Evolutionary conservation across 2,329 filamentous ascomycete species (phyloP).

Genomic region (Monosporascus ibericus): DNA sequence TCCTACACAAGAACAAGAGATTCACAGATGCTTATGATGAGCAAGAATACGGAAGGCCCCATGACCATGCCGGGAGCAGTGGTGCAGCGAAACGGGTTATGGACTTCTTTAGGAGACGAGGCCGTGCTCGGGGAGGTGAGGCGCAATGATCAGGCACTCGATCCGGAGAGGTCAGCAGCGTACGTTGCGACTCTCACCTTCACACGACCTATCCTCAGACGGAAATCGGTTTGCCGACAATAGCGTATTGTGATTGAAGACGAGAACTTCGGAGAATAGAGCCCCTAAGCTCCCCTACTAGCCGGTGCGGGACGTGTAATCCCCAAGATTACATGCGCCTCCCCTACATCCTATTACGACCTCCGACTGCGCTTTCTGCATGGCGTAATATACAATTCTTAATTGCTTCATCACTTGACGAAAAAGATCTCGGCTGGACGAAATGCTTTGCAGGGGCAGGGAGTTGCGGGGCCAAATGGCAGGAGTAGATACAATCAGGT

Average conservation of each 20-base stretch:
- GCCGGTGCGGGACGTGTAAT: background rate
- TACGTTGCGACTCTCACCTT: background rate
- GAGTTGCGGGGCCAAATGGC: background rate
- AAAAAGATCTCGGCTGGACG: background rate
- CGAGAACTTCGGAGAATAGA: too few relatives aligned
- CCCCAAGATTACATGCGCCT: too few relatives aligned
- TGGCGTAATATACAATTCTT: background rate
- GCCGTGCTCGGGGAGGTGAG: slow-evolving; percentile 63
- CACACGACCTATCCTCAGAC: too few relatives aligned
- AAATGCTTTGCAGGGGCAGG: background rate
- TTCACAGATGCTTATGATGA: slow-evolving; percentile 87
- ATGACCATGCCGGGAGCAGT: slow-evolving; percentile 72
- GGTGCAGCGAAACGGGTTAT: slow-evolving; percentile 89
- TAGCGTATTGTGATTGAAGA: too few relatives aligned
- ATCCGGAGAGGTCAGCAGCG: background rate
- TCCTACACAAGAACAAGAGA: slow-evolving; percentile 79
- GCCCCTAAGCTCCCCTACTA: too few relatives aligned
- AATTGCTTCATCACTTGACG: background rate
- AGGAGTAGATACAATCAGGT: background rate
- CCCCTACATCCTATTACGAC: background rate
- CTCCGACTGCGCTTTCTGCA: background rate
- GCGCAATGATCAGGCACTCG: slow-evolving; percentile 12
- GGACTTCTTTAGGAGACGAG: slow-evolving; percentile 93
- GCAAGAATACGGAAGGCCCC: slow-evolving; percentile 52
- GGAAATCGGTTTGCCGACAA: too few relatives aligned